Conservation (phyloP, 2,329 filamentous ascomycete genomes). For the Nannizzia gypsea region DNA sequence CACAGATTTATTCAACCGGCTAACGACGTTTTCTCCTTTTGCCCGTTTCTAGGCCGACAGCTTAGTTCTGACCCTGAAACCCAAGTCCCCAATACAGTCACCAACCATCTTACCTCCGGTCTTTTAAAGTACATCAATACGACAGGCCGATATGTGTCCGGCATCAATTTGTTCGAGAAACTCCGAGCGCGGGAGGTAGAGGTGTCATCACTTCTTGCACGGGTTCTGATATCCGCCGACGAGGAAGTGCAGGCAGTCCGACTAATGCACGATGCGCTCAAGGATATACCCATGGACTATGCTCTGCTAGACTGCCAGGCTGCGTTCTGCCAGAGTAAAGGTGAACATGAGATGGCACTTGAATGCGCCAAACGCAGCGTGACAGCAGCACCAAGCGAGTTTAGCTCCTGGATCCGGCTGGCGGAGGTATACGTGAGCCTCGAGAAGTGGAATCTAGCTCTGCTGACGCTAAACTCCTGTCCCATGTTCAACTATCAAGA, state of each 20-base stretch:
- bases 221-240: slow-evolving; percentile 84
- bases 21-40: slow-evolving; percentile 14
- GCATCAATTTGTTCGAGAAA: slow-evolving; percentile 96
- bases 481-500: slow-evolving; percentile 99
- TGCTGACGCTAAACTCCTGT: slow-evolving; percentile 93
- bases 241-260: slow-evolving; percentile 94
- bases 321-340: slow-evolving; percentile 80
- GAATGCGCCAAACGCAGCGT: slow-evolving; percentile 92
- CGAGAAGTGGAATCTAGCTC: slow-evolving; percentile 92
- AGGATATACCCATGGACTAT: slow-evolving; percentile 94
- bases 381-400: slow-evolving; percentile 90
- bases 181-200: slow-evolving; percentile 81
- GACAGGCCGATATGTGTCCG: slow-evolving; percentile 84
- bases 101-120: slow-evolving; percentile 89
- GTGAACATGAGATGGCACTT: slow-evolving; percentile 72
- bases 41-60: slow-evolving; percentile 62
- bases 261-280: slow-evolving; percentile 73
- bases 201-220: slow-evolving; percentile 82
- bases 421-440: slow-evolving; percentile 88
- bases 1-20: not conserved
- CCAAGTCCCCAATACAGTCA: slow-evolving; percentile 92
- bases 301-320: slow-evolving; percentile 91
- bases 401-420: slow-evolving; percentile 88
- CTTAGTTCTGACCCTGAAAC: slow-evolving; percentile 93
- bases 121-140: slow-evolving; percentile 91